phyloP scores from a whole-genome alignment of 1,139 yeast genomes.

The Lodderomyces parapsilosis region DNA sequence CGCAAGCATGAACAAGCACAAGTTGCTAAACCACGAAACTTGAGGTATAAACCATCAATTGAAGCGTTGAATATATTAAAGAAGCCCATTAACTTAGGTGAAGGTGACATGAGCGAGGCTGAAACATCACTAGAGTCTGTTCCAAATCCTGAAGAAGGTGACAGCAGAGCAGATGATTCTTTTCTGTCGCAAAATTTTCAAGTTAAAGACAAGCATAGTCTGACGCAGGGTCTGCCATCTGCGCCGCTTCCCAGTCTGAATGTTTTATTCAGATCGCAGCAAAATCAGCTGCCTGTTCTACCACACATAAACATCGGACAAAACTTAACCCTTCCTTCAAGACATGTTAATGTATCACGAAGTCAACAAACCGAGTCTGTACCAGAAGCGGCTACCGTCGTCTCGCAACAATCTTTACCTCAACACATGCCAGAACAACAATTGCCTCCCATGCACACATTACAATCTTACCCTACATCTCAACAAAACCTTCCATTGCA shows the following conservation, averaged over 20 bases:
- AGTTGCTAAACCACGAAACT: not conserved
- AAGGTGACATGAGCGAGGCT: not conserved
- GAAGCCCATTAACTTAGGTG: not conserved
- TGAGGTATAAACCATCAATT: not conserved
- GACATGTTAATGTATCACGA: not conserved
- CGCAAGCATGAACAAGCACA: not conserved
- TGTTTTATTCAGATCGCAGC: not conserved
- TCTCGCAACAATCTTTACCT: not conserved
- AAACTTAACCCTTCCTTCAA: not conserved
- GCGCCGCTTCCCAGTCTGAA: not conserved
- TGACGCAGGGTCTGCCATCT: not conserved
- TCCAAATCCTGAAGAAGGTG: not conserved
- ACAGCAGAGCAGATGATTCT: not conserved
- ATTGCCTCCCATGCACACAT: not conserved
- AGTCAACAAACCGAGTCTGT: not conserved
- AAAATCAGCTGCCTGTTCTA: not conserved
- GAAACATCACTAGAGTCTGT: not conserved
- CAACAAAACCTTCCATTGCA: not conserved
- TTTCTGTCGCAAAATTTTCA: not conserved
- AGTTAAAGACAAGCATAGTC: not conserved
- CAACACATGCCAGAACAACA: not conserved
- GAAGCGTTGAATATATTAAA: not conserved
- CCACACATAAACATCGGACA: not conserved
- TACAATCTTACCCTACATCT: not conserved
- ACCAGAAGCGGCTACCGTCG: not conserved